Percentiles rank a stretch among this genome's conserved stretches.
Conservation (phyloP, 106 monocot species). For the Apostasia shenzhenica region DNA sequence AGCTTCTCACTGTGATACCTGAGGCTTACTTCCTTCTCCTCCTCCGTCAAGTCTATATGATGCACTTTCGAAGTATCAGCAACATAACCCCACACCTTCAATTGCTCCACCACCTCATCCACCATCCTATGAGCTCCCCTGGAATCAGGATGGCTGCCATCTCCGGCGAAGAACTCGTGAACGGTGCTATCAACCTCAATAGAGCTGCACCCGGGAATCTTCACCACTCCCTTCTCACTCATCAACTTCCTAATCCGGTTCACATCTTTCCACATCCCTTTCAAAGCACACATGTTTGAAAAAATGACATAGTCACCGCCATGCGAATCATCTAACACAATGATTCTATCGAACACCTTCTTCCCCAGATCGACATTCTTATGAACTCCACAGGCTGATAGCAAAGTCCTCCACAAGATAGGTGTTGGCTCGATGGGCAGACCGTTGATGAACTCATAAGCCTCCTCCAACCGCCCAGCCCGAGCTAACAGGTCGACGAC, state of each 20-base stretch:
- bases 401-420: constrained; percentile 59
- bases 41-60: constrained; percentile 51
- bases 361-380: constrained; percentile 56
- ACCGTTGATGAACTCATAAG: constrained; percentile 44
- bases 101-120: constrained; percentile 45
- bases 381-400: constrained; percentile 49
- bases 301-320: constrained; percentile 75
- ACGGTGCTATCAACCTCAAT: constrained; percentile 53
- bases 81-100: constrained; percentile 49
- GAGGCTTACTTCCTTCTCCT: constrained; percentile 57
- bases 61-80: constrained; percentile 50
- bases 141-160: constrained; percentile 53
- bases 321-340: constrained; percentile 49
- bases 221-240: constrained; percentile 42
- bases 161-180: constrained; percentile 72
- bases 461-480: constrained; percentile 43
- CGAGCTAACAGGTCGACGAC: constrained; percentile 67
- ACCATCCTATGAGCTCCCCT: constrained; percentile 36
- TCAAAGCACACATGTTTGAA: constrained; percentile 56
- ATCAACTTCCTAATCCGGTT: constrained; percentile 43
- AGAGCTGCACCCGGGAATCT: constrained; percentile 74
- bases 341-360: constrained; percentile 52
- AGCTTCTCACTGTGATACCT: constrained; percentile 87
- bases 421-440: constrained; percentile 48
- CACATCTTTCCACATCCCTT: constrained; percentile 54